These are phyloP conservation scores for Pholiota conissans DNA, from an alignment of 768 basidiomycete species.

Conservation along the genomic window DNA sequence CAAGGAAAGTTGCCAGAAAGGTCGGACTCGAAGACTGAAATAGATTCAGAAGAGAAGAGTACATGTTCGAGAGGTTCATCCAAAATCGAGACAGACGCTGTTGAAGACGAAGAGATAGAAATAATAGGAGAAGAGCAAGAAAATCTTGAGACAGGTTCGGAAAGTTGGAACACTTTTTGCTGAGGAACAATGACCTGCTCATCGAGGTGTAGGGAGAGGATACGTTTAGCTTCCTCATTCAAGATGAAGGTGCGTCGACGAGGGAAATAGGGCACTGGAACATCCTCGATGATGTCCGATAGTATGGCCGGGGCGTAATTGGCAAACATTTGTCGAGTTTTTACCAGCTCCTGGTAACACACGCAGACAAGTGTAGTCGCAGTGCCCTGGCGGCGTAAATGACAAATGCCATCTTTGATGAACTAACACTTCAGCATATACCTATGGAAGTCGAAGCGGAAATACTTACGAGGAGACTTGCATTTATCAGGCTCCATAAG, in stretches of 20 bases:
- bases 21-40: too few relatives aligned
- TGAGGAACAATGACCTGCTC: not conserved
- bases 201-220: not conserved
- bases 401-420: not conserved
- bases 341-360: not conserved
- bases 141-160: not conserved
- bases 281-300: not conserved
- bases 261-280: not conserved
- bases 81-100: not conserved
- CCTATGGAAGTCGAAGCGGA: not conserved
- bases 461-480: not conserved
- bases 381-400: not conserved
- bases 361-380: not conserved
- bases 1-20: not conserved
- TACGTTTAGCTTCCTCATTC: not conserved
- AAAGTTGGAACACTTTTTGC: not conserved
- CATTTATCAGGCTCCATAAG: not conserved
- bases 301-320: not conserved
- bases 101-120: not conserved
- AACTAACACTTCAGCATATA: not conserved
- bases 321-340: not conserved
- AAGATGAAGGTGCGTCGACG: not conserved
- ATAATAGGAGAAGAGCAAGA: not conserved
- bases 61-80: not conserved
- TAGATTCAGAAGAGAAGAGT: too few relatives aligned